phyloP scores from a whole-genome alignment of 2,329 filamentous ascomycete species.

The Beauveria asiatica region DNA sequence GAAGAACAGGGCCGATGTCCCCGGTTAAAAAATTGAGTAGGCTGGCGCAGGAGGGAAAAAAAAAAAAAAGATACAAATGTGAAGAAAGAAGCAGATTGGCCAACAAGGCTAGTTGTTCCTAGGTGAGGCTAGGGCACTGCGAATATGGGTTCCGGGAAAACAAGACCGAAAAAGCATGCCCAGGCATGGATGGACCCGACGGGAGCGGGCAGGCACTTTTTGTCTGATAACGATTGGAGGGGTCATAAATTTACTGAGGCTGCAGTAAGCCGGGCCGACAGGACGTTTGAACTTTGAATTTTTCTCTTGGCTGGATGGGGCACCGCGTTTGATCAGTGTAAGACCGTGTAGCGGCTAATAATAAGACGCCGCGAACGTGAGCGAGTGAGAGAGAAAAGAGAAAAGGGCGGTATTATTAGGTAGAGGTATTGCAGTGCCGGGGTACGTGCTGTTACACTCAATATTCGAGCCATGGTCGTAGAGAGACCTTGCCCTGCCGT shows the following conservation, averaged over 20 bases:
- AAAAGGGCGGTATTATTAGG: too few relatives aligned
- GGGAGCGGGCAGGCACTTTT: neutral
- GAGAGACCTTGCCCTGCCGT: neutral
- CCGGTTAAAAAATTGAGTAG: neutral
- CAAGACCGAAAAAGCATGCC: neutral
- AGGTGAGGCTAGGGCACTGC: neutral
- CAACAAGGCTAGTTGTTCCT: neutral
- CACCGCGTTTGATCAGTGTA: neutral
- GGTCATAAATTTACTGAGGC: neutral
- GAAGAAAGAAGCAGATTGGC: neutral
- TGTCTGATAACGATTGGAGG: neutral
- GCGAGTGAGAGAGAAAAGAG: too few relatives aligned
- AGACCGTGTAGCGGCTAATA: too few relatives aligned
- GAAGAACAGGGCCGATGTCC: slow-evolving; percentile 8
- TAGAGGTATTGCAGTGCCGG: neutral
- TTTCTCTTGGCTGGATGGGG: neutral
- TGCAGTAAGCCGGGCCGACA: slow-evolving; percentile 1
- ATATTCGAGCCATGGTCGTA: neutral
- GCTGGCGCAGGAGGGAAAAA: neutral
- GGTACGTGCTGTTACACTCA: neutral
- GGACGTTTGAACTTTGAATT: neutral
- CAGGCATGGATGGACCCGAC: neutral
- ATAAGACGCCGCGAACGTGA: too few relatives aligned
- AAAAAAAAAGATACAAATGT: neutral
- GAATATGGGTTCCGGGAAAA: slow-evolving; percentile 2